Conservation (phyloP, 805 yeast genomes). For the Isabelozyma heimii region DNA sequence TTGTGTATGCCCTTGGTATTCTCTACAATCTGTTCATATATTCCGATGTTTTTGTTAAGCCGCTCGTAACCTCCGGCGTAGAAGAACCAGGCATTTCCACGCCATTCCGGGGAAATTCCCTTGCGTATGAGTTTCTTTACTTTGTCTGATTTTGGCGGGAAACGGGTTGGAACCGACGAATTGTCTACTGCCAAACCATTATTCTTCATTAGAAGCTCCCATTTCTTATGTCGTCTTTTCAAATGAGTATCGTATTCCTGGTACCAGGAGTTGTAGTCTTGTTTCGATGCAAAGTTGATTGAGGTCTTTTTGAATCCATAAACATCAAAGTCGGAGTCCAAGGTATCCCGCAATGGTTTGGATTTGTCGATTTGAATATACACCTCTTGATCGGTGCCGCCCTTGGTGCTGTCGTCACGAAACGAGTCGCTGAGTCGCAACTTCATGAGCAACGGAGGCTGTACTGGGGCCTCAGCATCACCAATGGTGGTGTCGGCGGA, state of each 20-base stretch:
- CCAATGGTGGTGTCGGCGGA: neutral
- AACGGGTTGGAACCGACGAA: slow-evolving; percentile 49
- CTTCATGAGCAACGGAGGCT: neutral
- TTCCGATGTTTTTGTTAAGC: slow-evolving; percentile 65
- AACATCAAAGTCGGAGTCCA: slow-evolving; percentile 48
- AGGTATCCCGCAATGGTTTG: slow-evolving; percentile 7
- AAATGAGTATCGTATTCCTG: slow-evolving; percentile 59
- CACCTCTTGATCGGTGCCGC: neutral
- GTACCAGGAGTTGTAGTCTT: slow-evolving; percentile 77
- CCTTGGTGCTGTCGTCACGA: neutral
- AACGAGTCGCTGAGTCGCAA: neutral
- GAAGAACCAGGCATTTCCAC: slow-evolving; percentile 96
- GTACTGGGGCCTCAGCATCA: neutral
- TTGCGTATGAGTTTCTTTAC: slow-evolving; percentile 78
- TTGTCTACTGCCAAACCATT: slow-evolving; percentile 51
- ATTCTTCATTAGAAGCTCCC: slow-evolving; percentile 66
- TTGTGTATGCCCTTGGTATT: slow-evolving; percentile 55
- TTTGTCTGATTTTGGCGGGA: slow-evolving; percentile 77
- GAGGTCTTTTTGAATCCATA: slow-evolving; percentile 84
- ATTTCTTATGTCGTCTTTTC: slow-evolving; percentile 66
- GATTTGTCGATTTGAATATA: neutral
- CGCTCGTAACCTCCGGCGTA: slow-evolving; percentile 83
- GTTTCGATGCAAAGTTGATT: slow-evolving; percentile 39
- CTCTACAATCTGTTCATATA: slow-evolving; percentile 65
- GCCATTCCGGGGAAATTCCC: slow-evolving; percentile 96